Percentiles rank a stretch among this genome's conserved stretches.
Evolutionary conservation across 441 rosid species (phyloP).

Genomic region (Mallotus repandus): DNA sequence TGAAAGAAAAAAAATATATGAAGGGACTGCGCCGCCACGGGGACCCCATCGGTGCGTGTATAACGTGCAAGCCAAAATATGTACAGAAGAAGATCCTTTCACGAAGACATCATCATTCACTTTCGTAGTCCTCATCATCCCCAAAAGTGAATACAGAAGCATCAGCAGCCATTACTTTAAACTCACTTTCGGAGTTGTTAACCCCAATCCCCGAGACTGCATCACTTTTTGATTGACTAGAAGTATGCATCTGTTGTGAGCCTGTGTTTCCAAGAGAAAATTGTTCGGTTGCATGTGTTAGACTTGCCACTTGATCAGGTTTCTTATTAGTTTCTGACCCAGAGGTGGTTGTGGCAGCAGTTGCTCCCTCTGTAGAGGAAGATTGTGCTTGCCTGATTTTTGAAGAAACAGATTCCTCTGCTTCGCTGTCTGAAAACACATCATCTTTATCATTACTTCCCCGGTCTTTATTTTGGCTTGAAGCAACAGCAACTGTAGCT

Average conservation of each 20-base stretch:
- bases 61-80: constrained; percentile 29
- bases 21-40: constrained; percentile 17
- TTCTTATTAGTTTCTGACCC: constrained; percentile 35
- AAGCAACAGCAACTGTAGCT: constrained; percentile 28
- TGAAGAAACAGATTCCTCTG: constrained; percentile 50
- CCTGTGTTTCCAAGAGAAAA: constrained; percentile 49
- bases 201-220: constrained; percentile 21
- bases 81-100: constrained; percentile 27
- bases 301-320: constrained; percentile 45
- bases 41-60: neutral
- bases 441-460: constrained; percentile 65
- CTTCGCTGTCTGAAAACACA: constrained; percentile 85
- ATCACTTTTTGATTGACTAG: constrained; percentile 37
- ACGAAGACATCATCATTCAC: constrained; percentile 43
- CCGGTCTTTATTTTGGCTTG: constrained; percentile 41
- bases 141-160: constrained; percentile 96
- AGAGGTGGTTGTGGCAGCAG: constrained; percentile 32
- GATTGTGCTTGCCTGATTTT: constrained; percentile 35
- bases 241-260: constrained; percentile 26
- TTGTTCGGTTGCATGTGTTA: constrained; percentile 54
- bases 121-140: constrained; percentile 86
- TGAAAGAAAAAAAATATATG: constrained; percentile 10
- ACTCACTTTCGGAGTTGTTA: constrained; percentile 62
- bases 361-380: constrained; percentile 35
- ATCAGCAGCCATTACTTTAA: constrained; percentile 97